Percentiles rank a stretch among this genome's conserved stretches.
Evolutionary conservation across 1,284 basidiomycete species (phyloP).

Genomic region (Puccinia hordei): DNA sequence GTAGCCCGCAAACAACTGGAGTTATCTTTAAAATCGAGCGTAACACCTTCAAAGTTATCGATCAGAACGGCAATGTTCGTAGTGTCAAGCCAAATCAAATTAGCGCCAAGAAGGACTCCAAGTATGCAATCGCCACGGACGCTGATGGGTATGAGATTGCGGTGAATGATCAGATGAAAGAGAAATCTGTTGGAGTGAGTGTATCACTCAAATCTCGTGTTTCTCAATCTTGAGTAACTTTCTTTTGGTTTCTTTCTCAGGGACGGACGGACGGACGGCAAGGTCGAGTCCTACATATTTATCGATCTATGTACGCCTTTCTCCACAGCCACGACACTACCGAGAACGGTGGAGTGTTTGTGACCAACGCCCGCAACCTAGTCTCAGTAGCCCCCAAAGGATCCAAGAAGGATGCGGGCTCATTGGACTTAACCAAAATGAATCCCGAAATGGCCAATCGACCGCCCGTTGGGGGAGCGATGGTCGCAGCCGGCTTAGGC

Average conservation of each 20-base stretch:
- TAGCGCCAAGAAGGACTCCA: slow-evolving; percentile 77
- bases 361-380: slow-evolving; percentile 75
- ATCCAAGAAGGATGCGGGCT: slow-evolving; percentile 63
- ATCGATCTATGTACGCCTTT: slow-evolving; percentile 92
- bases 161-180: slow-evolving; percentile 89
- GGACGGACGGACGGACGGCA: slow-evolving; percentile 69
- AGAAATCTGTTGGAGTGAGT: slow-evolving; percentile 80
- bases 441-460: slow-evolving; percentile 72
- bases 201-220: background rate
- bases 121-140: slow-evolving; percentile 83
- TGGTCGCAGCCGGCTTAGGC: slow-evolving; percentile 76
- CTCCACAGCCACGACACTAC: slow-evolving; percentile 84
- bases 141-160: slow-evolving; percentile 75
- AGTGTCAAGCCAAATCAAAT: slow-evolving; percentile 94
- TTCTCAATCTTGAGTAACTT: slow-evolving; percentile 5
- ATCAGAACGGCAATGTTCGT: slow-evolving; percentile 86
- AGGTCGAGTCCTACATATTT: slow-evolving; percentile 90
- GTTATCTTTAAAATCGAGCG: slow-evolving; percentile 98
- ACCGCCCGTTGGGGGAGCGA: slow-evolving; percentile 61
- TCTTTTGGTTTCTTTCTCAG: slow-evolving; percentile 43
- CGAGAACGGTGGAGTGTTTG: slow-evolving; percentile 92
- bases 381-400: slow-evolving; percentile 83
- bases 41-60: slow-evolving; percentile 89
- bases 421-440: slow-evolving; percentile 86
- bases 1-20: slow-evolving; percentile 84